These are phyloP conservation scores for Ophiocordyceps australis DNA, from an alignment of 2,329 filamentous ascomycete genomes.

Conservation along the genomic window DNA sequence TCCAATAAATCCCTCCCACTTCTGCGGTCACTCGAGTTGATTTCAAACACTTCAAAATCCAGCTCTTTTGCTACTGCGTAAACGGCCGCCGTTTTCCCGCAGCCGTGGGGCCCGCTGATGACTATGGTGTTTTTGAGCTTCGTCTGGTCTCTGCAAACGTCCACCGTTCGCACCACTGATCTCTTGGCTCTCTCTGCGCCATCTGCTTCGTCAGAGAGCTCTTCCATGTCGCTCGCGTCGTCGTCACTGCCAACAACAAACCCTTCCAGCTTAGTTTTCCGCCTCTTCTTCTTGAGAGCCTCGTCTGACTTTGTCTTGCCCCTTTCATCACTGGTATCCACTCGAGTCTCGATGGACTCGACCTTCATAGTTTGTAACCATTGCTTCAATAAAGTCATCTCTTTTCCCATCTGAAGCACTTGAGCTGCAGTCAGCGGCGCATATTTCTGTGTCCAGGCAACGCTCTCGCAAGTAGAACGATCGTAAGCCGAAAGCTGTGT, in stretches of 20 bases:
- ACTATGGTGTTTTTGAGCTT: conserved; percentile 61
- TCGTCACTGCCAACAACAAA: conserved; percentile 71
- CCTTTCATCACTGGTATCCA: conserved; percentile 12
- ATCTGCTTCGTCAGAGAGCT: conserved; percentile 43
- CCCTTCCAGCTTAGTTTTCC: conserved; percentile 57
- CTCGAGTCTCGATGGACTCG: conserved; percentile 51
- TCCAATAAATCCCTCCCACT: conserved; percentile 84
- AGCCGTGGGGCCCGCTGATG: conserved; percentile 75
- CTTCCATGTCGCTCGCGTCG: conserved; percentile 50
- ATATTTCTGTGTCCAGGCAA: conserved; percentile 73
- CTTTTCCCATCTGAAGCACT: conserved; percentile 57
- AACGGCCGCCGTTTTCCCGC: conserved; percentile 83
- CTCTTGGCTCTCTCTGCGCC: conserved; percentile 37
- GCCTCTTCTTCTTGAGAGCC: conserved; percentile 40
- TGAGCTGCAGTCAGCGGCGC: conserved; percentile 49
- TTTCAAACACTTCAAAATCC: conserved; percentile 87
- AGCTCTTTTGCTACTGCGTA: conserved; percentile 86
- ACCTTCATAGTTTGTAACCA: conserved; percentile 70
- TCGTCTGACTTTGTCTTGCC: conserved; percentile 10
- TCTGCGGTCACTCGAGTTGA: conserved; percentile 67
- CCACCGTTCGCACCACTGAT: conserved; percentile 32
- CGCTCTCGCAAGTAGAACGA: conserved; percentile 51
- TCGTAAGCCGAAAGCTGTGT: conserved; percentile 64
- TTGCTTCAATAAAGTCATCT: conserved; percentile 53
- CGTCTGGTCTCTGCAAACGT: conserved; percentile 19